Evolutionary conservation across 2,329 filamentous ascomycete genomes (phyloP).

Genomic region (Colletotrichum shisoi): DNA sequence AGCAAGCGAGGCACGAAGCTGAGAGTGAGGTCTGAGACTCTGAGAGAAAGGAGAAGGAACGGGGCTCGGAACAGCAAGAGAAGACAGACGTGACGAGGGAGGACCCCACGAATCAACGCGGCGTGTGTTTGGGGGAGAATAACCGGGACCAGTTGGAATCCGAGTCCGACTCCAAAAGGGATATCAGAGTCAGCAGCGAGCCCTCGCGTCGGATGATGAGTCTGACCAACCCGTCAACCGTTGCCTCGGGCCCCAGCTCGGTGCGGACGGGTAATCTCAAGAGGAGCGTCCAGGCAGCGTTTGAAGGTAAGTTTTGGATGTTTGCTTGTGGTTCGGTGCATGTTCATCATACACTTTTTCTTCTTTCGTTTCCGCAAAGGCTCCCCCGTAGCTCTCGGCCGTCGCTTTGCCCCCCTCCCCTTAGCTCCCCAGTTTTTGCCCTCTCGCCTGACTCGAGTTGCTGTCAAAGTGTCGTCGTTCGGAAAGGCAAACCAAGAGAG

Average conservation of each 20-base stretch:
- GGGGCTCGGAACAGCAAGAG: background rate
- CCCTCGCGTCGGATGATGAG: slow-evolving; percentile 52
- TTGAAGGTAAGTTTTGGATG: slow-evolving; percentile 61
- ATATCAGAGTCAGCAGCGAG: slow-evolving; percentile 28
- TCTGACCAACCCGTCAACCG: slow-evolving; percentile 63
- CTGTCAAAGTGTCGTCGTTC: slow-evolving; percentile 25
- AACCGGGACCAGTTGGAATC: slow-evolving; percentile 14
- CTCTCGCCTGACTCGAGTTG: slow-evolving; percentile 30
- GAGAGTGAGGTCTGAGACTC: background rate
- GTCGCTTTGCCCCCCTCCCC: background rate
- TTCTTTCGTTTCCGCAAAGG: background rate
- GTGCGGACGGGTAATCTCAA: slow-evolving; percentile 58
- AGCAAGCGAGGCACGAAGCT: slow-evolving; percentile 15
- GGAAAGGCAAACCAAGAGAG: slow-evolving; percentile 17
- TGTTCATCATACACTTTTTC: slow-evolving; percentile 1
- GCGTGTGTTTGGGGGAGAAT: slow-evolving; percentile 9
- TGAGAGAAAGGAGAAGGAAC: no score
- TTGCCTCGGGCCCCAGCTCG: slow-evolving; percentile 58
- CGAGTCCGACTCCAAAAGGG: slow-evolving; percentile 15
- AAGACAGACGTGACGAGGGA: background rate
- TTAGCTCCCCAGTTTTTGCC: slow-evolving; percentile 22
- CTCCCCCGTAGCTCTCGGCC: background rate
- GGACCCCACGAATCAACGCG: slow-evolving; percentile 7
- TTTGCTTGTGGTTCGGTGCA: slow-evolving; percentile 28
- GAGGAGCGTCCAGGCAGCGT: slow-evolving; percentile 66